Conservation (phyloP, 805 yeast species). For the Pichia membranifaciens region DNA sequence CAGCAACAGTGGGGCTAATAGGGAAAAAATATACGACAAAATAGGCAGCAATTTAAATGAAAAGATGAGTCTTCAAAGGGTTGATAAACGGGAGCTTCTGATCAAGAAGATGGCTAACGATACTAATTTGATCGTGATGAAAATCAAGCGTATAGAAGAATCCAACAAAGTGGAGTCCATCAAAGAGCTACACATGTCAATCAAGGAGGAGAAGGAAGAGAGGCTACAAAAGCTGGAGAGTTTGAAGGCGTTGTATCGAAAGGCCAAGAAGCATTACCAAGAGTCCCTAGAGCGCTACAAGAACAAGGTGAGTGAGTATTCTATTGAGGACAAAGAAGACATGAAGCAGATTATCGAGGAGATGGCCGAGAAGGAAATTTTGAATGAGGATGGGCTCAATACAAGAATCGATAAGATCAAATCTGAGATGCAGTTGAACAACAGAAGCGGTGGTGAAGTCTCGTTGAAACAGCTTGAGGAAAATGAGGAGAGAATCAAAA, state of each 20-base stretch:
- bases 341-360: slow-evolving; percentile 33
- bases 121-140: slow-evolving; percentile 19
- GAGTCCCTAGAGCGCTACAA: slow-evolving; percentile 28
- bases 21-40: background rate
- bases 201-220: slow-evolving; percentile 25
- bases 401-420: slow-evolving; percentile 37
- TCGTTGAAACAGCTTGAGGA: slow-evolving; percentile 29
- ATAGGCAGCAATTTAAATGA: background rate
- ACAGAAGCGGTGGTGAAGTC: slow-evolving; percentile 25
- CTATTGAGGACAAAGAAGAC: slow-evolving; percentile 36
- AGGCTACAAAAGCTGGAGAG: slow-evolving; percentile 19
- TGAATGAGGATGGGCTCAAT: slow-evolving; percentile 34
- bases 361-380: slow-evolving; percentile 30
- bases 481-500: slow-evolving; percentile 35
- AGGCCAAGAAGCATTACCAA: slow-evolving; percentile 20
- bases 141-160: slow-evolving; percentile 31
- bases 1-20: background rate
- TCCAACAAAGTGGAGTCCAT: slow-evolving; percentile 29
- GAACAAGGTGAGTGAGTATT: slow-evolving; percentile 31
- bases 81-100: background rate
- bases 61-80: background rate
- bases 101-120: slow-evolving; percentile 26
- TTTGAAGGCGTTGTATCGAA: slow-evolving; percentile 12
- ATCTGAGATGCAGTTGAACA: slow-evolving; percentile 32
- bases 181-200: slow-evolving; percentile 23